A percentile compares a stretch with the other conserved stretches of the same genome.
phyloP scores from a whole-genome alignment of 2,329 filamentous ascomycete genomes.

The Colletotrichum sp. region DNA sequence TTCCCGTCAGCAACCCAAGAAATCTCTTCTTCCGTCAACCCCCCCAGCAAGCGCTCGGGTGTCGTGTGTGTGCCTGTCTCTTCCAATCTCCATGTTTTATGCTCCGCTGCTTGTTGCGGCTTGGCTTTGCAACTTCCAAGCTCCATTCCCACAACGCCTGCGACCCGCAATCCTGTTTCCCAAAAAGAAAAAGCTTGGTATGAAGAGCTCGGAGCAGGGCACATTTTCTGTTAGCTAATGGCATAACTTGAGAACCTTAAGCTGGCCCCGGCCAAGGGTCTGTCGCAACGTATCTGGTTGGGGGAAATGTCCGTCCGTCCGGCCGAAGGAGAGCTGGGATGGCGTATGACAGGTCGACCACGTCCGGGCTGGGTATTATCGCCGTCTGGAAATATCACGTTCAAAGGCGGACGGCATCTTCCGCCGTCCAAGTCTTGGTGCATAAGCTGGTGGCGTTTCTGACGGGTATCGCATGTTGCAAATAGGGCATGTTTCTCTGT shows the following conservation, averaged over 20 bases:
- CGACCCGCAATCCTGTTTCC: background rate
- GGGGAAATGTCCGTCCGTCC: background rate
- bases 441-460: background rate
- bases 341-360: background rate
- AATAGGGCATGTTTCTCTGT: background rate
- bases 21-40: background rate
- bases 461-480: background rate
- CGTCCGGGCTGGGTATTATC: background rate
- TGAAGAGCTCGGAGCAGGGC: background rate
- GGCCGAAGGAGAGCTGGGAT: background rate
- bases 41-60: background rate
- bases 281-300: background rate
- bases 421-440: background rate
- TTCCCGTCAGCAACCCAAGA: background rate
- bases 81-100: background rate
- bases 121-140: background rate
- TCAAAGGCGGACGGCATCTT: background rate
- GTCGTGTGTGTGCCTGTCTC: background rate
- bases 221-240: background rate
- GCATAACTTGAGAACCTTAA: background rate
- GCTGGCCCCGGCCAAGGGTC: background rate
- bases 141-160: background rate
- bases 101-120: background rate
- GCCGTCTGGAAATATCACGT: background rate
- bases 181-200: slow-evolving; percentile 7